Base-by-base conservation (phyloP, 1,284 basidiomycete genomes). In the Cryptococcus sp. region DNA sequence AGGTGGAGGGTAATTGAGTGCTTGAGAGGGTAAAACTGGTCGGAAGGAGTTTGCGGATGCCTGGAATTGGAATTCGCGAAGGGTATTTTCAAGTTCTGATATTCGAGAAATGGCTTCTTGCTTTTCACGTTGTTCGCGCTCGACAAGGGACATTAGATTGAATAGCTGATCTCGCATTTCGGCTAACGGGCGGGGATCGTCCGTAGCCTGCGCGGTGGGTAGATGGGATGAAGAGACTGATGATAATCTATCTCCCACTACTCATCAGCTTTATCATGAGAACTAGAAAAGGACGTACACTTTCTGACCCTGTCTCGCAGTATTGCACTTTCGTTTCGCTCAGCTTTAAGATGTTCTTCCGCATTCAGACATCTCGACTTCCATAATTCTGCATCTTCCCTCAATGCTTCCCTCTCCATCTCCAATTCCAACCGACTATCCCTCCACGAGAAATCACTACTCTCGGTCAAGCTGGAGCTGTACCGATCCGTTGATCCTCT, bases 351-450 rank as follows among this genome's bases (percentile, higher is more conserved):
- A 48, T 54, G 53, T 44, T 71, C 69, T 43, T 72, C 69, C 32
- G 70, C 44, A 3, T 49, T 58, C 22, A 54, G 49, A 54, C 66
- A 72, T 23, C 69, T 57, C 23, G 53, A 50, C 45, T 61, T 64
- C 70, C 70, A 72, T n/a, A 66, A 43, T 16, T 68, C 67, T 7
- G 71, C 64, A 45, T 72, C 69, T 36, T 72, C 72, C 22, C 62
- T 57, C 14, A 74, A 48, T 2, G 65, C 65, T 41, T 74, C 68
- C 18, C 67, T 50, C 58, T 74, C 69, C 60, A 71, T 55, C 54
- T 70, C 69, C 49, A 67, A 44, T 39, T 73, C 71, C n/a, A 72
- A 50, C 18, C 50, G 45, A 2, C 22, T 21, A 39, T 61, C 52
- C 36, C 53, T 36, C 54, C 59, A 59, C 22, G 19, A 36, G 25